These are phyloP conservation scores for Rhizophora apiculata DNA, from an alignment of 345 rosid species.

Conservation along the genomic window DNA sequence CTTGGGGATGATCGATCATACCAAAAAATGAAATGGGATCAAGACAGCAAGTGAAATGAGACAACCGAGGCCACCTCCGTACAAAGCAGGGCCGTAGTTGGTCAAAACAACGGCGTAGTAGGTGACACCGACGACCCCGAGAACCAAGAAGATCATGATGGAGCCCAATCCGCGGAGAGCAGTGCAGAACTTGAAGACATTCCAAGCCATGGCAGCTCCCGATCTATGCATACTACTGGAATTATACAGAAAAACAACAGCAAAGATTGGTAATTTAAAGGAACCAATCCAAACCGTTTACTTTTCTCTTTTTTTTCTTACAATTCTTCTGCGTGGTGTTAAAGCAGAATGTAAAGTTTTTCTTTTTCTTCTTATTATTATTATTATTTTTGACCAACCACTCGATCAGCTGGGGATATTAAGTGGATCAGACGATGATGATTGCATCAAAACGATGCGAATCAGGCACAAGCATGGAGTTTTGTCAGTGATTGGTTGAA, in stretches of 20 bases:
- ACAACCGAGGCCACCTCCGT: slow-evolving; percentile 61
- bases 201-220: slow-evolving; percentile 97
- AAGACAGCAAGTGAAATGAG: slow-evolving; percentile 49
- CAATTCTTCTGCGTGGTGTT: background rate
- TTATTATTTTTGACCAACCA: too few species aligned
- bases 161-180: slow-evolving; percentile 94
- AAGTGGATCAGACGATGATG: background rate
- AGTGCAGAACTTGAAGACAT: slow-evolving; percentile 94
- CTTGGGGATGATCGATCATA: slow-evolving; percentile 27
- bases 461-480: background rate
- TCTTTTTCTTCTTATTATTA: background rate
- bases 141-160: slow-evolving; percentile 92
- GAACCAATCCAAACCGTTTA: too few species aligned
- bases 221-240: slow-evolving; percentile 77
- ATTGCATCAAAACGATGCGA: background rate
- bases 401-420: background rate
- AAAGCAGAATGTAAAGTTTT: background rate
- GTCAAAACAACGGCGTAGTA: slow-evolving; percentile 89
- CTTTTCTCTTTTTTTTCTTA: too few species aligned
- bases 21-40: slow-evolving; percentile 78
- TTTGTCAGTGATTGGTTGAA: slow-evolving; percentile 5
- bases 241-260: slow-evolving; percentile 6
- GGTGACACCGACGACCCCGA: slow-evolving; percentile 89
- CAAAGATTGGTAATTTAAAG: background rate
- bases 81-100: slow-evolving; percentile 76